phyloP scores from a whole-genome alignment of 495 filamentous ascomycete species.

The Xylaria grammica region DNA sequence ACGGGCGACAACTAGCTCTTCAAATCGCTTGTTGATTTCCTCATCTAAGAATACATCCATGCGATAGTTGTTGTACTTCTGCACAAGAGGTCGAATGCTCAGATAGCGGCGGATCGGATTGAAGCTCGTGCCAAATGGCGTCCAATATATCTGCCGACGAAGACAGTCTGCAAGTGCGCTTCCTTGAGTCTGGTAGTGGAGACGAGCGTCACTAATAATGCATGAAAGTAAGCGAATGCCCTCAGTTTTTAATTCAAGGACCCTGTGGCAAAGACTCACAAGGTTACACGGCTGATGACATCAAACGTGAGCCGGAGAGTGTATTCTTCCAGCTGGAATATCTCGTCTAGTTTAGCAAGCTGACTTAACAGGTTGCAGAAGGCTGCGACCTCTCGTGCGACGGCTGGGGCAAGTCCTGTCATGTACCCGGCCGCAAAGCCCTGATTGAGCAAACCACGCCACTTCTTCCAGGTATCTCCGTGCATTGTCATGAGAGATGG shows the following conservation, averaged over 20 bases:
- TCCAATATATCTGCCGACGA: conserved; percentile 34
- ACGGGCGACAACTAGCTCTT: conserved; percentile 10
- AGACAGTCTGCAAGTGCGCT: conserved; percentile 33
- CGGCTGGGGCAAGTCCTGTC: conserved; percentile 34
- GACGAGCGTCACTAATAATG: conserved; percentile 18
- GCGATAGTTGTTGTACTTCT: conserved; percentile 30
- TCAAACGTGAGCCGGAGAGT: conserved; percentile 71
- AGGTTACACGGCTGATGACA: conserved; percentile 49
- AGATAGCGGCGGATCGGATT: conserved; percentile 37
- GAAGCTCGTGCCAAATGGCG: conserved; percentile 29
- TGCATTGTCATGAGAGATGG: conserved; percentile 31
- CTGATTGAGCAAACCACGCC: conserved; percentile 39
- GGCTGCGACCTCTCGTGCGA: conserved; percentile 34
- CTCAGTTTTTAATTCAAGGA: neutral
- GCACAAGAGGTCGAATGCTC: conserved; percentile 33
- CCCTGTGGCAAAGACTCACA: conserved; percentile 24
- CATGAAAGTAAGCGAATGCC: too few relatives aligned
- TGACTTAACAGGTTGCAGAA: conserved; percentile 32
- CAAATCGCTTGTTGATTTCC: conserved; percentile 36
- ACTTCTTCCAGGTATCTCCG: conserved; percentile 37
- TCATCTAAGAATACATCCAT: conserved; percentile 30
- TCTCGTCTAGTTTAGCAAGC: conserved; percentile 25
- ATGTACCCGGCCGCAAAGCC: conserved; percentile 42
- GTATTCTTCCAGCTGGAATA: conserved; percentile 66
- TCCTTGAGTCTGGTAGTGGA: conserved; percentile 31